Evolutionary conservation across 495 filamentous ascomycete species (phyloP).

Genomic region (Trichoderma asperelloides): DNA sequence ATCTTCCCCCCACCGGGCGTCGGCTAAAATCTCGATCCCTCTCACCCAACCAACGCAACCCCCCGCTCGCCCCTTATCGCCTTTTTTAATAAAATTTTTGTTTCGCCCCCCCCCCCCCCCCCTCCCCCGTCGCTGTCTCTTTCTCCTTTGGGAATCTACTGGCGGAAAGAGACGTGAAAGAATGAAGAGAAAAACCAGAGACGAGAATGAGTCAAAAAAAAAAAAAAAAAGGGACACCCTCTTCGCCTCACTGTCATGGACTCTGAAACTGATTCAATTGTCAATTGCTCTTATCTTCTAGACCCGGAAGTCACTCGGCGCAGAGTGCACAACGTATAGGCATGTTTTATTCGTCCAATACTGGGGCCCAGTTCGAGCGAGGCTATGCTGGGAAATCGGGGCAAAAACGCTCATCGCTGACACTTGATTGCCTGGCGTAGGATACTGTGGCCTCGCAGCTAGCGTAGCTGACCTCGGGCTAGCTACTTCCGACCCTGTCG

Average conservation of each 20-base stretch:
- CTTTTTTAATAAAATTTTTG: no score
- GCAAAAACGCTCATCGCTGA: background rate
- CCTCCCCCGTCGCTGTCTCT: no score
- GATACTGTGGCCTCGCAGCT: slow-evolving; percentile 56
- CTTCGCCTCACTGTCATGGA: background rate
- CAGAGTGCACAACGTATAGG: background rate
- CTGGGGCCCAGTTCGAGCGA: background rate
- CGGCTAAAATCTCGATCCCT: no score
- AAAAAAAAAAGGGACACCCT: background rate
- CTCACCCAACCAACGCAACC: no score
- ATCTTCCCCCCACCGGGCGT: no score
- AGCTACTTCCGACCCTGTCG: slow-evolving; percentile 32
- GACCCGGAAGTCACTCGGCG: slow-evolving; percentile 1
- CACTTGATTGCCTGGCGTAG: slow-evolving; percentile 16
- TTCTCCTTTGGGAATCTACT: no score
- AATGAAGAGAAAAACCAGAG: no score
- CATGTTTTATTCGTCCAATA: background rate
- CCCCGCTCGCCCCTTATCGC: no score
- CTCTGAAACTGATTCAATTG: background rate
- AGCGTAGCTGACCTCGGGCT: slow-evolving; percentile 51
- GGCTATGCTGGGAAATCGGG: background rate
- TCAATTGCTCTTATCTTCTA: background rate
- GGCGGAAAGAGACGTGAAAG: no score
- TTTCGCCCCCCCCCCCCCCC: no score
- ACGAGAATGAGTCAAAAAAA: no score